A percentile compares a stretch with the other conserved stretches of the same genome.
These are phyloP conservation scores for Sarocladium brachiariae DNA, from an alignment of 2,329 filamentous ascomycete species.

Conservation along the genomic window DNA sequence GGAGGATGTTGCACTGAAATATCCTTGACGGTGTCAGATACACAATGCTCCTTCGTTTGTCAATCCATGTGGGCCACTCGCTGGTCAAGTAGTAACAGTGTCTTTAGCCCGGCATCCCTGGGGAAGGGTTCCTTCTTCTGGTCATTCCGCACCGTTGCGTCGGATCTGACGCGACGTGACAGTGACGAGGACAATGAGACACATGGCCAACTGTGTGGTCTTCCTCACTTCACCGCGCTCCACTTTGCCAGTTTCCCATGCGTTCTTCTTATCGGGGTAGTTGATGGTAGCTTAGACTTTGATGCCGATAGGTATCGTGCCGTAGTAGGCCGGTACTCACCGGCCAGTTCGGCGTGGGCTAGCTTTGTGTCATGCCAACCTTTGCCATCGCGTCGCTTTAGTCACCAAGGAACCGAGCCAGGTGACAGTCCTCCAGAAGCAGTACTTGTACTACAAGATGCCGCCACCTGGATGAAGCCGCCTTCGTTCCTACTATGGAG, in stretches of 20 bases:
- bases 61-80: neutral
- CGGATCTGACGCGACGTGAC: constrained; percentile 7
- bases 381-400: neutral
- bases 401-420: neutral
- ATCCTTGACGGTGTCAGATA: neutral
- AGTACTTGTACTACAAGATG: constrained; percentile 10
- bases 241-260: neutral
- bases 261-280: neutral
- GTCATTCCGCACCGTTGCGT: constrained; percentile 7
- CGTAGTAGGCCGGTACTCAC: constrained; percentile 1
- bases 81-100: neutral
- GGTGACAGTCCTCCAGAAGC: neutral
- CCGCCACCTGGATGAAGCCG: neutral
- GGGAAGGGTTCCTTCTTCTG: neutral
- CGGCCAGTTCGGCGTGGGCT: neutral
- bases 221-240: neutral
- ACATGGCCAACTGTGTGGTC: neutral
- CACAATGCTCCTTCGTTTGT: neutral
- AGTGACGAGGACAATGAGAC: neutral
- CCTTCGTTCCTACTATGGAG: constrained; percentile 10
- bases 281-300: neutral
- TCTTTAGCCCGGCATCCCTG: too few species aligned
- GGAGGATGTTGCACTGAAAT: neutral
- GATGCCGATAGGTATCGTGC: neutral
- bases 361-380: constrained; percentile 10